Evolutionary conservation across 202 grass and related monocot species (phyloP).

Genomic region (Saccharum hybrid): DNA sequence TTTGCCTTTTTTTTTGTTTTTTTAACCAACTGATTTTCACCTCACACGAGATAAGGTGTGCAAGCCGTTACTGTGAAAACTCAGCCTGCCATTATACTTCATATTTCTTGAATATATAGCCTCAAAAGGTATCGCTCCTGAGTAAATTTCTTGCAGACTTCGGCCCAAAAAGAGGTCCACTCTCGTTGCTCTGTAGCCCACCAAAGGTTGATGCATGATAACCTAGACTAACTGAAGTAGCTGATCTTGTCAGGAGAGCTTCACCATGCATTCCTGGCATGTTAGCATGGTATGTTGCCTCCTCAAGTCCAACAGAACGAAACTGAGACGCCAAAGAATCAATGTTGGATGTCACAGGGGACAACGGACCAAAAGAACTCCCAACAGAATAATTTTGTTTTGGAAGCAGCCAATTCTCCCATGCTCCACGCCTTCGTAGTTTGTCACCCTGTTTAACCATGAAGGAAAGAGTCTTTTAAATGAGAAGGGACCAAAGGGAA

Average conservation of each 20-base stretch:
- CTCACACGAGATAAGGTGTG: slow-evolving; percentile 26
- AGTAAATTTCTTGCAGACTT: slow-evolving; percentile 54
- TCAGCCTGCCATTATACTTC: slow-evolving; percentile 32
- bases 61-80: slow-evolving; percentile 50
- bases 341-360: slow-evolving; percentile 57
- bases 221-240: slow-evolving; percentile 58
- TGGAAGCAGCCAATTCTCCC: slow-evolving; percentile 72
- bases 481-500: background rate
- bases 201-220: slow-evolving; percentile 50
- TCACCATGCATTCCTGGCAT: slow-evolving; percentile 51
- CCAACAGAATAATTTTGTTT: slow-evolving; percentile 49
- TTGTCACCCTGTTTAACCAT: slow-evolving; percentile 65
- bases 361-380: slow-evolving; percentile 36
- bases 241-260: slow-evolving; percentile 62
- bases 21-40: slow-evolving; percentile 27
- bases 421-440: slow-evolving; percentile 64
- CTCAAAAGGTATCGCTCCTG: slow-evolving; percentile 66
- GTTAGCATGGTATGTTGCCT: slow-evolving; percentile 47
- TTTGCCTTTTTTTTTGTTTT: slow-evolving; percentile 26
- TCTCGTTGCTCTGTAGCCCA: slow-evolving; percentile 44
- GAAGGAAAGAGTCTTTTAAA: slow-evolving; percentile 1
- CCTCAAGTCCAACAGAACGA: slow-evolving; percentile 66
- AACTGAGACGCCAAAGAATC: slow-evolving; percentile 49
- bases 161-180: slow-evolving; percentile 50
- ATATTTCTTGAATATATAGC: slow-evolving; percentile 31